Percentiles rank a stretch among this genome's conserved stretches.
These are phyloP conservation scores for Aspergillus candidus DNA, from an alignment of 2,329 filamentous ascomycete species.

Conservation along the genomic window DNA sequence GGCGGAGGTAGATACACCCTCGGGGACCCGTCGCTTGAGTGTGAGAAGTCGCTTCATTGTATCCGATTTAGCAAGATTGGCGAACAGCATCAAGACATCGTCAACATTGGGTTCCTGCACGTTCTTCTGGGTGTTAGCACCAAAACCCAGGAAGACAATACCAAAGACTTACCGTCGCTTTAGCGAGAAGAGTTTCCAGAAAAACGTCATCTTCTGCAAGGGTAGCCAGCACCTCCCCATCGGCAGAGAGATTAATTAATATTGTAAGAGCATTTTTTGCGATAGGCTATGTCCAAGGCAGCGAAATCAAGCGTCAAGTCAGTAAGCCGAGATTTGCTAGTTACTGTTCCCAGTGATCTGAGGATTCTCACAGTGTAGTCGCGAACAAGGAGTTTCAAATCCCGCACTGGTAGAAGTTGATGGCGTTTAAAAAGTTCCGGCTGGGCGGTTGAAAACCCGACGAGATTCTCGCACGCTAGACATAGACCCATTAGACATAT, in stretches of 20 bases:
- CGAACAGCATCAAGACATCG: conserved; percentile 81
- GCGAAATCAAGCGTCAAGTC: neutral
- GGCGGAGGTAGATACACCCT: conserved; percentile 64
- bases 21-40: conserved; percentile 62
- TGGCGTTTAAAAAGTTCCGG: conserved; percentile 78
- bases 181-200: conserved; percentile 63
- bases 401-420: conserved; percentile 70
- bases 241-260: conserved; percentile 77
- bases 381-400: conserved; percentile 78
- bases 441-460: conserved; percentile 73
- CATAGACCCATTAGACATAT: conserved; percentile 1
- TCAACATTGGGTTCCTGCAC: conserved; percentile 72
- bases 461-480: conserved; percentile 72
- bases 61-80: conserved; percentile 82
- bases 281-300: conserved; percentile 56
- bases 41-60: conserved; percentile 62
- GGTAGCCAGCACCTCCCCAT: conserved; percentile 65
- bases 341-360: neutral
- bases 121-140: conserved; percentile 24
- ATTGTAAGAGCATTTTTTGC: conserved; percentile 82
- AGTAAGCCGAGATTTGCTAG: neutral
- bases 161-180: conserved; percentile 66
- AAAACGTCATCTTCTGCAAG: conserved; percentile 77
- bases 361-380: conserved; percentile 65
- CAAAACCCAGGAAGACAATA: neutral